A percentile compares a stretch with the other conserved stretches of the same genome.
phyloP scores from a whole-genome alignment of 345 rosid genomes.

The Aurinia saxatilis region DNA sequence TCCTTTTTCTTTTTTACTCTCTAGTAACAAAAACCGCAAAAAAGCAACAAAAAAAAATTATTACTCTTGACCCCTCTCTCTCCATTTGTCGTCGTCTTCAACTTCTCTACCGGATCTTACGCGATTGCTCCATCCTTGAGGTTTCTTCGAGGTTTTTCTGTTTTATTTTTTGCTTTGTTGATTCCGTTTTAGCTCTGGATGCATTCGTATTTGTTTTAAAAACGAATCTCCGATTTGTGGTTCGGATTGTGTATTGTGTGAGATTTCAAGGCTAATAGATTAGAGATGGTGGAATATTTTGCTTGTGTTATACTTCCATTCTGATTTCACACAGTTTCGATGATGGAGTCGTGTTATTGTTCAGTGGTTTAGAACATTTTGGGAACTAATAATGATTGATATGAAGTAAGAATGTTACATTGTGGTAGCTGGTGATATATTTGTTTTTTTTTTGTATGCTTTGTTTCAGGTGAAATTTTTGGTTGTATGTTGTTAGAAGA shows the following conservation, averaged over 20 bases:
- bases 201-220: background rate
- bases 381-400: background rate
- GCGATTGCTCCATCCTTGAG: conserved; percentile 5
- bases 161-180: background rate
- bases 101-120: conserved; percentile 21
- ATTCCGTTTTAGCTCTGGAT: background rate
- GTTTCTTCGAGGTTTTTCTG: background rate
- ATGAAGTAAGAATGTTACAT: background rate
- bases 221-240: conserved; percentile 17
- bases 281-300: background rate
- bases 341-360: background rate
- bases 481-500: conserved; percentile 1
- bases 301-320: background rate
- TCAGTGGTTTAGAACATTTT: background rate
- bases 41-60: background rate
- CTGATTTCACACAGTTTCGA: background rate
- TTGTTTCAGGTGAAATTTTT: conserved; percentile 18
- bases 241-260: background rate
- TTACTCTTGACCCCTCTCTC: background rate
- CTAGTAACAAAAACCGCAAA: background rate
- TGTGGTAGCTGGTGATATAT: background rate
- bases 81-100: background rate
- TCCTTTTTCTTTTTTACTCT: background rate
- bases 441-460: background rate
- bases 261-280: background rate